These are phyloP conservation scores for Sicyos baderoa DNA, from an alignment of 306 rosid genomes.

Conservation along the genomic window DNA sequence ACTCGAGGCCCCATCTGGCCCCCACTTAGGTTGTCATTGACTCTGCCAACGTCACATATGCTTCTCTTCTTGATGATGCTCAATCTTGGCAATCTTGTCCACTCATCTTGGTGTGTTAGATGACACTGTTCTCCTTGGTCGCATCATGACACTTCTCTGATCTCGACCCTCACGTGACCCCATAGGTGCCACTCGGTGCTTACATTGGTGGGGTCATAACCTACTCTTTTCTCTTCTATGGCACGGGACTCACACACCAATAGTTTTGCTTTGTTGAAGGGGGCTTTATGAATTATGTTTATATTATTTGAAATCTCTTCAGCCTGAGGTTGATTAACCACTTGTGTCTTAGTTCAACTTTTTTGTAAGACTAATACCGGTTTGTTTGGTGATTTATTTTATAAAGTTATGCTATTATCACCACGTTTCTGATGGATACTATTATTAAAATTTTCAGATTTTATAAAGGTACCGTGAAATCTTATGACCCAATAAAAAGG, in stretches of 20 bases:
- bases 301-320: background rate
- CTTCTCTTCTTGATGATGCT: too few species aligned
- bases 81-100: too few species aligned
- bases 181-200: too few species aligned
- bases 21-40: too few species aligned
- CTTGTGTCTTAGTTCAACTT: background rate
- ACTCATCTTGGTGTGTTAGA: too few species aligned
- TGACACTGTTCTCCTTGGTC: too few species aligned
- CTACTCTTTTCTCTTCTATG: too few species aligned
- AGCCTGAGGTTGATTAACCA: background rate
- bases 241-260: background rate
- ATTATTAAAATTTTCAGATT: conserved; percentile 41
- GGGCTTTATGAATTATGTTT: background rate
- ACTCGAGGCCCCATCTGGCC: too few species aligned
- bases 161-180: too few species aligned
- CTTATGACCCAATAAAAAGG: conserved; percentile 60
- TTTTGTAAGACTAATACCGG: background rate
- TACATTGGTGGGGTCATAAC: too few species aligned
- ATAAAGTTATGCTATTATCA: background rate
- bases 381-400: conserved; percentile 14
- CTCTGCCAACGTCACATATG: too few species aligned
- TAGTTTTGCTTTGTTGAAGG: conserved; percentile 1
- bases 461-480: conserved; percentile 82
- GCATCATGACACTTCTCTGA: too few species aligned
- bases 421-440: conserved; percentile 23